Evolutionary conservation across 179 eudicot genomes (phyloP).

Genomic region (Sideroxylon spinosum): DNA sequence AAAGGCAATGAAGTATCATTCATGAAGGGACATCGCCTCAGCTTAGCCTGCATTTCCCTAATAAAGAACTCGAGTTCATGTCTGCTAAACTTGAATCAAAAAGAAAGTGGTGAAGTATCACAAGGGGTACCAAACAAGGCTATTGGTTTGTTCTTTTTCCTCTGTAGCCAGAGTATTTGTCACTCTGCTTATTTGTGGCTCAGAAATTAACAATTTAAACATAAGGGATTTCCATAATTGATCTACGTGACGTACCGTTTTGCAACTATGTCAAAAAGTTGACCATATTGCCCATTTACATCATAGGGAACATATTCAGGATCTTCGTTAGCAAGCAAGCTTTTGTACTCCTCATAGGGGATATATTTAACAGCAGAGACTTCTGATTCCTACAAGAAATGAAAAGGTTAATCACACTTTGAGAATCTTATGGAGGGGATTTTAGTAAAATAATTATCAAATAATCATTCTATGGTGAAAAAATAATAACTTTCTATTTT

Average conservation of each 20-base stretch:
- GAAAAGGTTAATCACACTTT: background rate
- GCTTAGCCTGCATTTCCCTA: too few species aligned
- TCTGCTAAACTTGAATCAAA: too few species aligned
- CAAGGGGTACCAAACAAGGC: background rate
- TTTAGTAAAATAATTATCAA: background rate
- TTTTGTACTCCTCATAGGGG: constrained; percentile 60
- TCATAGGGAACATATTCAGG: constrained; percentile 78
- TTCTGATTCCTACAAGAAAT: constrained; percentile 69
- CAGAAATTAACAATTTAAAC: background rate
- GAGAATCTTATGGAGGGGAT: background rate
- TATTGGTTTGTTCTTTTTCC: background rate
- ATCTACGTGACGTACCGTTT: constrained; percentile 46
- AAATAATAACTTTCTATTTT: background rate
- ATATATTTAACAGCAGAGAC: constrained; percentile 92
- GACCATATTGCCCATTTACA: constrained; percentile 64
- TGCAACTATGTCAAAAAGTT: constrained; percentile 59
- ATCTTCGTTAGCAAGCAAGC: constrained; percentile 61
- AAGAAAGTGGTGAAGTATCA: background rate
- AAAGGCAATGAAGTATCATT: background rate
- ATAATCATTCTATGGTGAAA: too few species aligned
- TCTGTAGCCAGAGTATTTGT: background rate
- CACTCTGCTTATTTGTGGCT: background rate
- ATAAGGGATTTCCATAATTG: background rate
- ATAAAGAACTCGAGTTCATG: too few species aligned
- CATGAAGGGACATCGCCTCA: too few species aligned